A percentile compares a stretch with the other conserved stretches of the same genome.
These are phyloP conservation scores for Dillenia suffruticosa DNA, from an alignment of 164 flowering plant species.

Conservation along the genomic window DNA sequence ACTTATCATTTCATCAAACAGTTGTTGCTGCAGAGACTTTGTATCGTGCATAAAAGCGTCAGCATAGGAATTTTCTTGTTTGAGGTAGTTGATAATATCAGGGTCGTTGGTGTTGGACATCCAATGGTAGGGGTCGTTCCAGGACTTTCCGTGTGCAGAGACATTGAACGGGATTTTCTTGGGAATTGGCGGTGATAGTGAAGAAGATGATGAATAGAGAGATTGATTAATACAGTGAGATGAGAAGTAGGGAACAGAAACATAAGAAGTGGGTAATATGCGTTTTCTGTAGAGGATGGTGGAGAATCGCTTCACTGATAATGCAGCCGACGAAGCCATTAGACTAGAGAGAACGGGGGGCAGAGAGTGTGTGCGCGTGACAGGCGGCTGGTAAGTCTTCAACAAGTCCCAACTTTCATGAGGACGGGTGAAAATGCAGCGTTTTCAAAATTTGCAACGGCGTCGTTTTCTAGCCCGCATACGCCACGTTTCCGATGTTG, in stretches of 20 bases:
- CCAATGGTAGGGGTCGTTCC: conserved; percentile 90
- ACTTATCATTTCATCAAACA: conserved; percentile 59
- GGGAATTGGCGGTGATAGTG: conserved; percentile 45
- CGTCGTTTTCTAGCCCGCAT: no score
- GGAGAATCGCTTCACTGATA: no score
- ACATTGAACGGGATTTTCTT: conserved; percentile 63
- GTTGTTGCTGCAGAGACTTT: conserved; percentile 28
- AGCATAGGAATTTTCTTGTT: conserved; percentile 63
- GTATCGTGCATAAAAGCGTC: conserved; percentile 85
- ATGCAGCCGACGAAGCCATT: no score
- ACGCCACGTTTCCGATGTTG: no score
- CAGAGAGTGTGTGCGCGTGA: no score
- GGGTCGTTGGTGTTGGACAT: conserved; percentile 78
- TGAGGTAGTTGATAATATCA: conserved; percentile 48
- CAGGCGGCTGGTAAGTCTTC: no score
- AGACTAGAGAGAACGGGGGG: no score
- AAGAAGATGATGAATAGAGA: not conserved
- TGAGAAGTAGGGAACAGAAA: conserved; percentile 35
- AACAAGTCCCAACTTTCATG: no score
- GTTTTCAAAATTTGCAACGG: no score
- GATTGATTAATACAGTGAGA: conserved; percentile 8
- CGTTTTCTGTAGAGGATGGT: no score
- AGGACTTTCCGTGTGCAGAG: conserved; percentile 56
- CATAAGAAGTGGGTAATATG: conserved; percentile 23
- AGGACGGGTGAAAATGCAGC: no score